Evolutionary conservation across 805 yeast species (phyloP).

Genomic region (Cyberlindnera petersonii): DNA sequence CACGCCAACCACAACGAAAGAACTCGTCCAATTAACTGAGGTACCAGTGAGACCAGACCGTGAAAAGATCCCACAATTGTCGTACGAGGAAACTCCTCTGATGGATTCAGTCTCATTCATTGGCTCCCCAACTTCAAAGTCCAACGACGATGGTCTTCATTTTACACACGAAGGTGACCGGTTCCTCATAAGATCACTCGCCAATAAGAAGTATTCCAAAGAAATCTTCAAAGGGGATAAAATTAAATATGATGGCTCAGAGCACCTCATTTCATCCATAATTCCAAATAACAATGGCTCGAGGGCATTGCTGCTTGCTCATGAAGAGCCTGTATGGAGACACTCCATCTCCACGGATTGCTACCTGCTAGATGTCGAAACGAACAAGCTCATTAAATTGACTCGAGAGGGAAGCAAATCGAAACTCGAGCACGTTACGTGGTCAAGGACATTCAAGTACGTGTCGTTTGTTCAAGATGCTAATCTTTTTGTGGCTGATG

Average conservation of each 20-base stretch:
- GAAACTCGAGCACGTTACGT: constrained; percentile 42
- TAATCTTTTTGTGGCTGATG: constrained; percentile 48
- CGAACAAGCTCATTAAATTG: constrained; percentile 33
- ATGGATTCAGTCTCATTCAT: constrained; percentile 1
- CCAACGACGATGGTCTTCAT: constrained; percentile 44
- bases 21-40: constrained; percentile 11
- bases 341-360: constrained; percentile 61
- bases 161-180: constrained; percentile 18
- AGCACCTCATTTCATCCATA: constrained; percentile 37
- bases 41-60: constrained; percentile 10
- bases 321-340: constrained; percentile 52
- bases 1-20: constrained; percentile 3
- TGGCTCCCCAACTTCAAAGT: constrained; percentile 14
- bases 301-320: constrained; percentile 53
- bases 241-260: constrained; percentile 40
- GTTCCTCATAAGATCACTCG: constrained; percentile 31
- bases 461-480: constrained; percentile 54
- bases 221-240: constrained; percentile 28
- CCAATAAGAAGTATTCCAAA: constrained; percentile 24
- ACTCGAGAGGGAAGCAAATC: constrained; percentile 18
- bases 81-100: not conserved
- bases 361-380: constrained; percentile 54
- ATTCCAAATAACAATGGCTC: constrained; percentile 43
- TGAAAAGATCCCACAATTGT: constrained; percentile 11
- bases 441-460: constrained; percentile 58